Percentiles rank a stretch among this genome's conserved stretches.
Evolutionary conservation across 345 rosid genomes (phyloP).

Genomic region (Odontarrhena argentea): DNA sequence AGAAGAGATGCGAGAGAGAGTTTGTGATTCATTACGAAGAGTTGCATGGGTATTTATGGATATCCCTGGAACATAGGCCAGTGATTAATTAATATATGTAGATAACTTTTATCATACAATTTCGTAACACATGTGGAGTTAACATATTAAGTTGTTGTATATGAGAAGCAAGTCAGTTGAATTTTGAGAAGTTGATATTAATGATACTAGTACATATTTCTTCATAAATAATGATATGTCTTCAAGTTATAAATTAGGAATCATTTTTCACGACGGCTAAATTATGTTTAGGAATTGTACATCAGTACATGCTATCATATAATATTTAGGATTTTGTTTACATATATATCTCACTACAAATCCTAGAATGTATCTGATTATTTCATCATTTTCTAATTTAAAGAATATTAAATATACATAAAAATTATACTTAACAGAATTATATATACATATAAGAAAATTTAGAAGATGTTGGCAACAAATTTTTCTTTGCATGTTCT

Average conservation of each 20-base stretch:
- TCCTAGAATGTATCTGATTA: not conserved
- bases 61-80: not conserved
- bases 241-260: not conserved
- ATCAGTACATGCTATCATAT: too few species aligned
- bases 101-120: too few species aligned
- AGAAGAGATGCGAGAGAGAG: not conserved
- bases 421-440: too few species aligned
- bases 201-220: not conserved
- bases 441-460: too few species aligned
- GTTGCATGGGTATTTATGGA: slow-evolving; percentile 1
- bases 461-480: too few species aligned
- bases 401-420: too few species aligned
- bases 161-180: not conserved
- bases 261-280: not conserved
- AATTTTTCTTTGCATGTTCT: too few species aligned
- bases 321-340: not conserved
- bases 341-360: not conserved
- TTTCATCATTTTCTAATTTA: too few species aligned
- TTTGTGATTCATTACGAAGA: not conserved
- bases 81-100: not conserved
- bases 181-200: slow-evolving; percentile 10
- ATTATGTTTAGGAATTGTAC: slow-evolving; percentile 9
- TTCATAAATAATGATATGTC: too few species aligned
- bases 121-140: slow-evolving; percentile 6
- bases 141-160: not conserved